phyloP scores from a whole-genome alignment of 78 protist genomes.

The Cavenderia fasciculata region DNA sequence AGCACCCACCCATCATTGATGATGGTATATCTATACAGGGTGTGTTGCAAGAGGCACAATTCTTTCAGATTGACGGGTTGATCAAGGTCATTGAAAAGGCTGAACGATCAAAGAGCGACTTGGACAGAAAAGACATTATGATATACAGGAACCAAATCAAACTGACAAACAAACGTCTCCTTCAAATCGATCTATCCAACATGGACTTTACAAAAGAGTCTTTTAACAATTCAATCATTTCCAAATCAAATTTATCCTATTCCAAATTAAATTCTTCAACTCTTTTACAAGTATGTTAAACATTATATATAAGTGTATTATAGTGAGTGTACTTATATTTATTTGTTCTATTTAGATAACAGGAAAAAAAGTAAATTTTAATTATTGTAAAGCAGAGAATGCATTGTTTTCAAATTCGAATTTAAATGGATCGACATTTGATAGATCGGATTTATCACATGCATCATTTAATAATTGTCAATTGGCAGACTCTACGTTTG shows the following conservation, averaged over 20 bases:
- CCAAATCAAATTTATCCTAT: too few species aligned
- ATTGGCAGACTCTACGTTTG: background rate
- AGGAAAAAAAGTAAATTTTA: slow-evolving; percentile 40
- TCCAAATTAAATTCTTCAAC: too few species aligned
- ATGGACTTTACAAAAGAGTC: slow-evolving; percentile 55
- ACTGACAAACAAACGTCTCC: background rate
- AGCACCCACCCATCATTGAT: slow-evolving; percentile 26
- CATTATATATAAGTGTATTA: too few species aligned
- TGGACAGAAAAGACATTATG: slow-evolving; percentile 43
- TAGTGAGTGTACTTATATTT: too few species aligned
- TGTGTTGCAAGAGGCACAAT: slow-evolving; percentile 61
- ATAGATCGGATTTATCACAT: background rate
- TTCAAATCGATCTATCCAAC: slow-evolving; percentile 24
- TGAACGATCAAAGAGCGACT: background rate
- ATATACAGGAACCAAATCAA: slow-evolving; percentile 3
- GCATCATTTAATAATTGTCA: slow-evolving; percentile 56
- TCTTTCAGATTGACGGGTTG: slow-evolving; percentile 32
- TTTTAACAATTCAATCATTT: too few species aligned
- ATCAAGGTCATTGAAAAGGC: slow-evolving; percentile 10
- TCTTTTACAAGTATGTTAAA: too few species aligned
- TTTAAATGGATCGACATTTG: background rate
- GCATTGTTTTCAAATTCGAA: background rate
- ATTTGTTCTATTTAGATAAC: too few species aligned
- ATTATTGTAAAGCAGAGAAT: slow-evolving; percentile 12
- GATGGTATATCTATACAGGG: slow-evolving; percentile 42